Evolutionary conservation across 495 filamentous ascomycete genomes (phyloP).

Genomic region (Hyaloscypha variabilis): DNA sequence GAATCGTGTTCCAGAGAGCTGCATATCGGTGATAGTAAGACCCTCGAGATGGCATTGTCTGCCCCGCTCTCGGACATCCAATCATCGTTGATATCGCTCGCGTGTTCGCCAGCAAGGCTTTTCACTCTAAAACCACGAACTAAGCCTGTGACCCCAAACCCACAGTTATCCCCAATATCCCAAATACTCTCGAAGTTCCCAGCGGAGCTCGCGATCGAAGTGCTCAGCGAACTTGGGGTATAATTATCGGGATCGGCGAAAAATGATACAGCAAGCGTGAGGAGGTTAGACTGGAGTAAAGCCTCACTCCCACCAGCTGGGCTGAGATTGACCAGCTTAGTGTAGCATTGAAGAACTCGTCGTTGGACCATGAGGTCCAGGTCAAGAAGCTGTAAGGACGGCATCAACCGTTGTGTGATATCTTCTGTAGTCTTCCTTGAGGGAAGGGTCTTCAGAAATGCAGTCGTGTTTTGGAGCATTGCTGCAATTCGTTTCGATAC

Average conservation of each 20-base stretch:
- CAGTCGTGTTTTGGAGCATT: slow-evolving; percentile 94
- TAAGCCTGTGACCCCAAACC: slow-evolving; percentile 88
- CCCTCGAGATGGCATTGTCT: slow-evolving; percentile 71
- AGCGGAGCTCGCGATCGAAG: slow-evolving; percentile 89
- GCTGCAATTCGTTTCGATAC: slow-evolving; percentile 89
- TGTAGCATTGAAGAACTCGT: slow-evolving; percentile 92
- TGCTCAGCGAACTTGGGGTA: slow-evolving; percentile 80
- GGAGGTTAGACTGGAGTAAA: slow-evolving; percentile 86
- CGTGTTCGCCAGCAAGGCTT: slow-evolving; percentile 70
- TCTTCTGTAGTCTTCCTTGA: slow-evolving; percentile 88
- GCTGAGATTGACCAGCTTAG: slow-evolving; percentile 84
- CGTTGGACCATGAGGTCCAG: slow-evolving; percentile 91
- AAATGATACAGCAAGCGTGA: slow-evolving; percentile 87
- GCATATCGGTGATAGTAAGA: slow-evolving; percentile 74
- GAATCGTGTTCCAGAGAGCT: slow-evolving; percentile 89
- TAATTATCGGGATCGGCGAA: slow-evolving; percentile 94
- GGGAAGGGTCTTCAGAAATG: slow-evolving; percentile 82
- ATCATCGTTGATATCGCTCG: slow-evolving; percentile 54
- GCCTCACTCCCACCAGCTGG: slow-evolving; percentile 79
- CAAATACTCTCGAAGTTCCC: slow-evolving; percentile 90
- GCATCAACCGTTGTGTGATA: slow-evolving; percentile 78
- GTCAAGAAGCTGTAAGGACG: slow-evolving; percentile 88
- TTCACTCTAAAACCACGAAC: slow-evolving; percentile 75
- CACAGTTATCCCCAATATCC: slow-evolving; percentile 93
- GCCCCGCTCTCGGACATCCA: slow-evolving; percentile 65